These are phyloP conservation scores for Botryotinia globosa DNA, from an alignment of 2,329 filamentous ascomycete genomes.

Conservation along the genomic window DNA sequence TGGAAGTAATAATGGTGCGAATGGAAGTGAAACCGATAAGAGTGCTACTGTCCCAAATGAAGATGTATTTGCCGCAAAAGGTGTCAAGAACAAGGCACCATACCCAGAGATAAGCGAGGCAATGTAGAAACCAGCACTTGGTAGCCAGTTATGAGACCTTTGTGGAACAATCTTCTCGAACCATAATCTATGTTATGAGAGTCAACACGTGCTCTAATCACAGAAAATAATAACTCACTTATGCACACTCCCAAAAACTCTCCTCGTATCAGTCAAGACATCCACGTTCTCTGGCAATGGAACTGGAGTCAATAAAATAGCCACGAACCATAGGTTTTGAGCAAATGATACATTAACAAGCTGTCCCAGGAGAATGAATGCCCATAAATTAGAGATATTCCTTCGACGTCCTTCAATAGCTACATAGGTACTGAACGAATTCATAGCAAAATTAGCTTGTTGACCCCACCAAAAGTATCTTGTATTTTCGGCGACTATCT, in stretches of 20 bases:
- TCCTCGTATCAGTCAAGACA: slow-evolving; percentile 24
- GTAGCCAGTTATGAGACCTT: slow-evolving; percentile 47
- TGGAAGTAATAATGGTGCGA: slow-evolving; percentile 47
- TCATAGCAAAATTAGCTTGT: slow-evolving; percentile 54
- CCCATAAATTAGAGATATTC: slow-evolving; percentile 52
- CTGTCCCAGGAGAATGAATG: slow-evolving; percentile 58
- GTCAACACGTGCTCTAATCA: slow-evolving; percentile 5
- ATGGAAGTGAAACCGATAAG: slow-evolving; percentile 42
- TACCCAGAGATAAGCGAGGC: slow-evolving; percentile 41
- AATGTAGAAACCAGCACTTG: slow-evolving; percentile 42
- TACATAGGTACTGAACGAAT: slow-evolving; percentile 56
- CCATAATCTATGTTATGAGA: slow-evolving; percentile 34
- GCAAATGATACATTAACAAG: slow-evolving; percentile 59
- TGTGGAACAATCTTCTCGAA: slow-evolving; percentile 41
- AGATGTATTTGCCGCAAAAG: slow-evolving; percentile 43
- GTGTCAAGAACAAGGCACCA: slow-evolving; percentile 40
- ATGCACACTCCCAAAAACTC: slow-evolving; percentile 1
- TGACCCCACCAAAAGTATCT: slow-evolving; percentile 61
- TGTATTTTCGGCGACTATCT: slow-evolving; percentile 53
- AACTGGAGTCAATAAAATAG: slow-evolving; percentile 54
- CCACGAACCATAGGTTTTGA: slow-evolving; percentile 61
- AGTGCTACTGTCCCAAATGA: slow-evolving; percentile 41
- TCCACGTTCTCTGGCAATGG: slow-evolving; percentile 42
- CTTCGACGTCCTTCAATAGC: slow-evolving; percentile 58
- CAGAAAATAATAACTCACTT: slow-evolving; percentile 5